These are phyloP conservation scores for Sparassis latifolia DNA, from an alignment of 1,284 basidiomycete species.

Conservation along the genomic window DNA sequence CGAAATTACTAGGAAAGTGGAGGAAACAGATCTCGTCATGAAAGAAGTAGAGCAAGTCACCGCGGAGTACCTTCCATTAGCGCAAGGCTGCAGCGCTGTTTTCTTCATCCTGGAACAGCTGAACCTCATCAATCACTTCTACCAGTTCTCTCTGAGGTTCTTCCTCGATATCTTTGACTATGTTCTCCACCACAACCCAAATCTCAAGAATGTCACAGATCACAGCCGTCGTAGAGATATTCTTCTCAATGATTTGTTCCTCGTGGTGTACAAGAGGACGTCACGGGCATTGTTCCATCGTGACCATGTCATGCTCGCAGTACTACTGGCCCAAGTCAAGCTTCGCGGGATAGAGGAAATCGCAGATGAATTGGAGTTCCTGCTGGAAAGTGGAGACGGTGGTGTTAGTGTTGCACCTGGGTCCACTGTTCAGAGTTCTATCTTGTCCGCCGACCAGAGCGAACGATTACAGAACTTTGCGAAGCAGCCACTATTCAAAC, in stretches of 20 bases:
- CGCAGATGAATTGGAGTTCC: conserved; percentile 81
- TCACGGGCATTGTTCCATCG: conserved; percentile 87
- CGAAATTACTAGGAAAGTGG: conserved; percentile 95
- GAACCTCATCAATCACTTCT: conserved; percentile 94
- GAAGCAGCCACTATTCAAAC: conserved; percentile 71
- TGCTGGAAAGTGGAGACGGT: conserved; percentile 82
- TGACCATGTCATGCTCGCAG: conserved; percentile 89
- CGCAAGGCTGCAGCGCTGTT: conserved; percentile 93
- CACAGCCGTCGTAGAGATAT: conserved; percentile 73
- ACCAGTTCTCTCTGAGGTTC: conserved; percentile 96
- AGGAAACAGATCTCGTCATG: conserved; percentile 96
- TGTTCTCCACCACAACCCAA: conserved; percentile 87
- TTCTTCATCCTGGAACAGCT: conserved; percentile 98
- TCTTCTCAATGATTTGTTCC: conserved; percentile 88
- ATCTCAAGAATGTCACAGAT: conserved; percentile 76
- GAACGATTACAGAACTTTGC: conserved; percentile 63
- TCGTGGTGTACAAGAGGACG: conserved; percentile 85
- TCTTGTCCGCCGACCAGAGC: conserved; percentile 63
- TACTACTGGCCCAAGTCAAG: conserved; percentile 88
- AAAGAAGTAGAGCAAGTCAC: conserved; percentile 95
- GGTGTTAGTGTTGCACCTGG: conserved; percentile 36
- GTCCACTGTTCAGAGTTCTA: conserved; percentile 33
- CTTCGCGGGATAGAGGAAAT: conserved; percentile 76
- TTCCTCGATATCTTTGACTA: conserved; percentile 99
- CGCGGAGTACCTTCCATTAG: conserved; percentile 89